phyloP scores from a whole-genome alignment of 148 eudicot species.

The Arbutus unedo region DNA sequence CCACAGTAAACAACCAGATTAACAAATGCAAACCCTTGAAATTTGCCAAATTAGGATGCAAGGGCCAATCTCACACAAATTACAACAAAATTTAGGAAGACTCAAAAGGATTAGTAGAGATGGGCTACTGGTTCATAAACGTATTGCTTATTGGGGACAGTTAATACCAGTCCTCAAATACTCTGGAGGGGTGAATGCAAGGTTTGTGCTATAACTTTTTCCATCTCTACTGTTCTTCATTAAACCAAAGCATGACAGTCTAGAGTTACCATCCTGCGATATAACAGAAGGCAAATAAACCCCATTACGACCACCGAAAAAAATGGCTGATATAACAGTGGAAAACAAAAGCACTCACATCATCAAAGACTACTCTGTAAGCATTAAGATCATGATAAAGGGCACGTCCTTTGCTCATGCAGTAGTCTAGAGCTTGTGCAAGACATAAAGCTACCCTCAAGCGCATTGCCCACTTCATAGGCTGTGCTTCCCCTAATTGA shows the following conservation, averaged over 20 bases:
- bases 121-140: neutral
- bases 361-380: slow-evolving; percentile 88
- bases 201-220: slow-evolving; percentile 93
- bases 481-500: slow-evolving; percentile 79
- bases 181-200: slow-evolving; percentile 97
- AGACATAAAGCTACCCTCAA: slow-evolving; percentile 87
- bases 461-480: slow-evolving; percentile 98
- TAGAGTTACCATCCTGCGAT: slow-evolving; percentile 77
- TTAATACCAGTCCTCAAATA: slow-evolving; percentile 85
- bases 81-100: neutral
- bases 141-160: neutral
- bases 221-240: slow-evolving; percentile 99
- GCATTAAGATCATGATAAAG: slow-evolving; percentile 98
- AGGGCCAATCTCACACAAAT: neutral
- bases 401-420: slow-evolving; percentile 82
- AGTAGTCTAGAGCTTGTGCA: slow-evolving; percentile 91
- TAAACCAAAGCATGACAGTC: slow-evolving; percentile 93
- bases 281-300: slow-evolving; percentile 1
- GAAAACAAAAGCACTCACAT: slow-evolving; percentile 40
- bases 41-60: neutral
- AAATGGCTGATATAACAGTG: neutral
- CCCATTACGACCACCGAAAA: neutral
- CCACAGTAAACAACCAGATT: neutral
- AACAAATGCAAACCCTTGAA: neutral
- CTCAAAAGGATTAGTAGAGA: neutral